phyloP scores from a whole-genome alignment of 768 basidiomycete species.

The Boletus reticuloceps region DNA sequence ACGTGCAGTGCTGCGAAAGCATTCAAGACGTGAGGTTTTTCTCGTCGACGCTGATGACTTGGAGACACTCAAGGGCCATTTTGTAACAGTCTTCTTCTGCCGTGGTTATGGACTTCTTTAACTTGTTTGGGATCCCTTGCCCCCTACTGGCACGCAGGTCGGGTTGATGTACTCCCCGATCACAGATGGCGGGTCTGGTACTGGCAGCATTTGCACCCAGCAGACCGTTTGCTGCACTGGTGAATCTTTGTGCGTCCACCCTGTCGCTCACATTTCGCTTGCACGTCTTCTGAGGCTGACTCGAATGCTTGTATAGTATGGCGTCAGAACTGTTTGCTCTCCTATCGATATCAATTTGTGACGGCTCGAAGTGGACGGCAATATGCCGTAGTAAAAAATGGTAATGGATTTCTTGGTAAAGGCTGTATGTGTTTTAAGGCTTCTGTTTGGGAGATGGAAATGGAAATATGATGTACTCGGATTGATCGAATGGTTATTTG shows the following conservation, averaged over 20 bases:
- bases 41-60: neutral
- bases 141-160: neutral
- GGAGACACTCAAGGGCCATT: neutral
- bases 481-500: too few species aligned
- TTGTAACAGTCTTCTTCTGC: neutral
- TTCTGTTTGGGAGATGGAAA: too few species aligned
- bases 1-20: slow-evolving; percentile 9
- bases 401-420: too few species aligned
- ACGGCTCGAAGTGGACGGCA: too few species aligned
- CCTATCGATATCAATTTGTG: too few species aligned
- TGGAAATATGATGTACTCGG: too few species aligned
- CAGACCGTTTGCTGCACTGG: slow-evolving; percentile 4
- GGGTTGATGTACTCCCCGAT: neutral
- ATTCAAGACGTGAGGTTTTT: neutral
- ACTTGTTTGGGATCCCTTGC: neutral
- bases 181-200: neutral
- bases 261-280: too few species aligned
- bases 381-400: too few species aligned
- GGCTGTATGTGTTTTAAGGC: too few species aligned
- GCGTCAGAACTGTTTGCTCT: too few species aligned
- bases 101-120: neutral
- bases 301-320: too few species aligned
- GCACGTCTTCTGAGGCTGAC: too few species aligned
- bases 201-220: neutral
- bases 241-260: neutral